phyloP scores from a whole-genome alignment of 495 filamentous ascomycete species.

The Penicillium robsamsonii region DNA sequence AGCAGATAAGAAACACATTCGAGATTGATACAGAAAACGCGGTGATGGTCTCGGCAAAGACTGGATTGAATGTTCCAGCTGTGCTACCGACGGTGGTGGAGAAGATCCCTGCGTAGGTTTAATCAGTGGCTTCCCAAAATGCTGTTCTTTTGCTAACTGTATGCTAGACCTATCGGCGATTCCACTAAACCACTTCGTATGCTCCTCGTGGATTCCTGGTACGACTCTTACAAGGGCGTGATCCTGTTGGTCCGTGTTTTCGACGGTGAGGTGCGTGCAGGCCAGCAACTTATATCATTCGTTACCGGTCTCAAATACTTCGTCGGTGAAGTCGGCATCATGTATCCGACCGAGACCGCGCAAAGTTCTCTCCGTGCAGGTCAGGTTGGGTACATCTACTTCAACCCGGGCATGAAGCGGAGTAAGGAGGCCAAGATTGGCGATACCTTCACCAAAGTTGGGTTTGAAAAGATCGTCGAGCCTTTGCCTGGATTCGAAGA shows the following conservation, averaged over 20 bases:
- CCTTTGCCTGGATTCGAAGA: slow-evolving; percentile 92
- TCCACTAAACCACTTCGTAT: slow-evolving; percentile 68
- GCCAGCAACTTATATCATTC: slow-evolving; percentile 80
- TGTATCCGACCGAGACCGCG: slow-evolving; percentile 85
- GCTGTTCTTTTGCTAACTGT: slow-evolving; percentile 18
- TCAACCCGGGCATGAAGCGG: slow-evolving; percentile 97
- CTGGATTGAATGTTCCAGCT: slow-evolving; percentile 77
- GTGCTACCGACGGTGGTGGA: slow-evolving; percentile 83
- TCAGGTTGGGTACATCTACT: slow-evolving; percentile 93
- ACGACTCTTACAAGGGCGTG: slow-evolving; percentile 91
- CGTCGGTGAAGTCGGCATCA: slow-evolving; percentile 95
- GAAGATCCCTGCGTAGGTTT: slow-evolving; percentile 66
- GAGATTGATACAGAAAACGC: slow-evolving; percentile 81
- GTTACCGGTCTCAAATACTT: slow-evolving; percentile 83
- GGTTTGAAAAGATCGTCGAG: slow-evolving; percentile 71
- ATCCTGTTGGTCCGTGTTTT: slow-evolving; percentile 90
- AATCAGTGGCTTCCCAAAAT: background rate
- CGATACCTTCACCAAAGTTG: slow-evolving; percentile 88
- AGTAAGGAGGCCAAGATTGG: slow-evolving; percentile 94
- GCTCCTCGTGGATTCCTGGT: slow-evolving; percentile 96
- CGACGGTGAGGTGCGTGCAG: slow-evolving; percentile 77
- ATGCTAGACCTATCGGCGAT: slow-evolving; percentile 65
- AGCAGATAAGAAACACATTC: slow-evolving; percentile 80
- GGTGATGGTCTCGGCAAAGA: slow-evolving; percentile 89
- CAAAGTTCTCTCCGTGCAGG: slow-evolving; percentile 80